Percentiles rank a stretch among this genome's conserved stretches.
These are phyloP conservation scores for Penicillium sp. DNA, from an alignment of 2,329 filamentous ascomycete species.

Conservation along the genomic window DNA sequence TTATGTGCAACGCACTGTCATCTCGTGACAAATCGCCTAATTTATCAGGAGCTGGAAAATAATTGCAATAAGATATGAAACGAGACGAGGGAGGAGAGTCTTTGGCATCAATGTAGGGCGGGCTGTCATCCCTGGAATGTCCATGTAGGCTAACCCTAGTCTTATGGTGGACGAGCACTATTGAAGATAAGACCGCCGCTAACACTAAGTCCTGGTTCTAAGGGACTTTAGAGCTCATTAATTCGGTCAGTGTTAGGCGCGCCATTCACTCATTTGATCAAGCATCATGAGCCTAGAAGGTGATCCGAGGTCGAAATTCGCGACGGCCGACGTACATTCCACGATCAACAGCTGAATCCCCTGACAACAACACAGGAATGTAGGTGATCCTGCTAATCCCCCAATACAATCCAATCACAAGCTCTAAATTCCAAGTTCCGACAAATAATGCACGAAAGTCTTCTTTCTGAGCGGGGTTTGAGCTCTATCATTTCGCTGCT, in stretches of 20 bases:
- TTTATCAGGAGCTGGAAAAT: neutral
- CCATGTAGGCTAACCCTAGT: neutral
- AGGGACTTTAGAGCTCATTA: neutral
- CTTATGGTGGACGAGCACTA: neutral
- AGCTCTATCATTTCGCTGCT: constrained; percentile 8
- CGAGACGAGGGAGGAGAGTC: neutral
- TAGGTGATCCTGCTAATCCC: constrained; percentile 7
- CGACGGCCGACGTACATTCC: constrained; percentile 27
- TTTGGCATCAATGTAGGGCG: constrained; percentile 2
- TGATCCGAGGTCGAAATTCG: neutral
- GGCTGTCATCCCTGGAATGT: constrained; percentile 8
- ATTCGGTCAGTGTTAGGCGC: no score
- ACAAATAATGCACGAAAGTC: neutral
- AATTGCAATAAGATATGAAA: neutral
- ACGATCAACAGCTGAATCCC: constrained; percentile 20
- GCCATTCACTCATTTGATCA: neutral
- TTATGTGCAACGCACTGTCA: neutral
- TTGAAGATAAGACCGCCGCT: neutral
- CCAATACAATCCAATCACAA: constrained; percentile 21
- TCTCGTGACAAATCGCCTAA: constrained; percentile 4
- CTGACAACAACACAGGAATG: constrained; percentile 36
- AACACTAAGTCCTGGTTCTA: no score
- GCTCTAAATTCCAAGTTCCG: neutral
- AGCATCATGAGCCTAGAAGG: constrained; percentile 16
- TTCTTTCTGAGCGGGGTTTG: neutral